These are phyloP conservation scores for Xylaria sp. DNA, from an alignment of 2,329 filamentous ascomycete species.

Conservation along the genomic window DNA sequence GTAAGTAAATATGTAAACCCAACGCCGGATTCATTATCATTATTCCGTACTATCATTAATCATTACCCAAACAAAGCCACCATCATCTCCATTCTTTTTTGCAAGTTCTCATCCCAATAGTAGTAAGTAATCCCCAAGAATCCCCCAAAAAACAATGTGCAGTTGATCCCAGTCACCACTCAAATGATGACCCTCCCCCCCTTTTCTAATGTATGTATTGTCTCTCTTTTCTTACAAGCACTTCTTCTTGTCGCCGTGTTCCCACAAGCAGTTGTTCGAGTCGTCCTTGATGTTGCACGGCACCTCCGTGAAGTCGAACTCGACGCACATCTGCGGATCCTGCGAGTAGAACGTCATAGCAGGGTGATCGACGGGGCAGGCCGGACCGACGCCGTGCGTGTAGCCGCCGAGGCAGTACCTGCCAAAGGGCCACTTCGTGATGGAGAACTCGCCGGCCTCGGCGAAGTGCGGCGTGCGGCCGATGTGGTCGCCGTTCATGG, in stretches of 20 bases:
- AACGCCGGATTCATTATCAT: no score
- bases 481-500: constrained; percentile 9
- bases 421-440: constrained; percentile 16
- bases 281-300: constrained; percentile 12
- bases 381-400: constrained; percentile 11
- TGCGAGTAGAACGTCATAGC: constrained; percentile 13
- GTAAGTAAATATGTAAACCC: no score
- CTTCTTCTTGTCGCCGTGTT: constrained; percentile 11
- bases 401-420: constrained; percentile 16
- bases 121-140: no score
- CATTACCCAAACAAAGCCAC: no score
- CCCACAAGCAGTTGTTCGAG: constrained; percentile 16
- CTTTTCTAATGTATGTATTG: not conserved
- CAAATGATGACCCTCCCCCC: no score
- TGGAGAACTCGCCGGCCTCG: constrained; percentile 11
- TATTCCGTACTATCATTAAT: no score
- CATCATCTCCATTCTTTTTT: no score
- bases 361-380: constrained; percentile 9
- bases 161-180: no score
- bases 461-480: constrained; percentile 9
- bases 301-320: constrained; percentile 13
- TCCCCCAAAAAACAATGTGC: no score
- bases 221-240: not conserved
- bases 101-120: no score
- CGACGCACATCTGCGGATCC: constrained; percentile 15